Conservation (phyloP, 2,329 filamentous ascomycete species). For the Cladosporium sp. region DNA sequence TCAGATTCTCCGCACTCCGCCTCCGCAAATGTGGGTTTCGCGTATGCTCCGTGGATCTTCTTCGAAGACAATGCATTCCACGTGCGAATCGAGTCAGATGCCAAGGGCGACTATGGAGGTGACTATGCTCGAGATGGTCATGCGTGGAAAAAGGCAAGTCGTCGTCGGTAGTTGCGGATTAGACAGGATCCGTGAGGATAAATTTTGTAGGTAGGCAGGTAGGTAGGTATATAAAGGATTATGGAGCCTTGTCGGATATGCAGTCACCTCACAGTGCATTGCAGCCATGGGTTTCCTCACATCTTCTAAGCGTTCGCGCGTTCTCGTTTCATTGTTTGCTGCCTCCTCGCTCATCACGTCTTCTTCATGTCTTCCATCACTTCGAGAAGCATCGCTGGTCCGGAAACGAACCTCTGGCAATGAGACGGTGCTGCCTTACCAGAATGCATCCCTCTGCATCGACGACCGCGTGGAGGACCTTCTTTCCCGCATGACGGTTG, state of each 20-base stretch:
- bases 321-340: conserved; percentile 2
- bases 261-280: neutral
- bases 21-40: conserved; percentile 6
- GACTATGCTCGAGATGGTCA: neutral
- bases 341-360: conserved; percentile 4
- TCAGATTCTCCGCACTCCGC: conserved; percentile 9
- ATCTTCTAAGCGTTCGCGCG: neutral
- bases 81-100: neutral
- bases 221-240: conserved; percentile 4
- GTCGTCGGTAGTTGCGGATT: conserved; percentile 2
- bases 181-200: neutral
- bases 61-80: no score
- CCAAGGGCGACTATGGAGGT: neutral
- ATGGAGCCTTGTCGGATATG: neutral
- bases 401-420: conserved; percentile 1
- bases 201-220: neutral
- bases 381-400: conserved; percentile 1
- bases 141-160: neutral
- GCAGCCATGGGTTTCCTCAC: conserved; percentile 6
- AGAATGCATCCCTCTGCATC: conserved; percentile 38
- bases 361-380: conserved; percentile 4
- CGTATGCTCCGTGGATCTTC: no score
- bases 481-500: conserved; percentile 43
- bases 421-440: conserved; percentile 27
- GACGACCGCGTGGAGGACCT: conserved; percentile 48